These are phyloP conservation scores for Gymnopilus junonius DNA, from an alignment of 768 basidiomycete genomes.

Conservation along the genomic window DNA sequence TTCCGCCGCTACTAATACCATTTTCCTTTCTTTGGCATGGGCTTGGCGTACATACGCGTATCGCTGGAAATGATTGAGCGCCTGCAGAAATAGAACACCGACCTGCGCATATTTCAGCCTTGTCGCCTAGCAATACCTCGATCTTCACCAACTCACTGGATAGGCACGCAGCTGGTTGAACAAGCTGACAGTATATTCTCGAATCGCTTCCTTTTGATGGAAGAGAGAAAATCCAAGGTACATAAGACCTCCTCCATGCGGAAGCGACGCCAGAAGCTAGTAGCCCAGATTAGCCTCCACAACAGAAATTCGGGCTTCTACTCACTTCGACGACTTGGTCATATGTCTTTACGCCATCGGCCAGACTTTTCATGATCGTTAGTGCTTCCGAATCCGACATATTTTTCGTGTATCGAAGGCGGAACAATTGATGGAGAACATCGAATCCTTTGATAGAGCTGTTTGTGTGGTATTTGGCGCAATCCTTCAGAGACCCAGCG, in stretches of 20 bases:
- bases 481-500: constrained; percentile 55
- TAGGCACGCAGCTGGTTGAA: constrained; percentile 79
- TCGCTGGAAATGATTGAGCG: constrained; percentile 87
- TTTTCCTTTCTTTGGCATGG: constrained; percentile 56
- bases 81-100: constrained; percentile 75
- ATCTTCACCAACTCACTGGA: constrained; percentile 55
- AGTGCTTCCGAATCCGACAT: constrained; percentile 76
- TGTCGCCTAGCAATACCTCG: constrained; percentile 12
- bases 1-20: constrained; percentile 22
- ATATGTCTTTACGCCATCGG: constrained; percentile 74
- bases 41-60: constrained; percentile 88
- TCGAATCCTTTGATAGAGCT: constrained; percentile 82
- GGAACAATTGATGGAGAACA: constrained; percentile 81
- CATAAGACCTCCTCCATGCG: constrained; percentile 80
- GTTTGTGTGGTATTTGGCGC: constrained; percentile 53
- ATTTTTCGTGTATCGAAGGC: constrained; percentile 74
- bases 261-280: constrained; percentile 80
- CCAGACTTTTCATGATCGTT: constrained; percentile 74
- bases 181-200: constrained; percentile 82
- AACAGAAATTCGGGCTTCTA: not conserved
- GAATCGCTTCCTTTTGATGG: constrained; percentile 79
- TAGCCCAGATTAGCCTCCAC: not conserved
- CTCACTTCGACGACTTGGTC: constrained; percentile 89
- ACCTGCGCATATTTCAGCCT: constrained; percentile 51
- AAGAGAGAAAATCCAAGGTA: constrained; percentile 90